Conservation (phyloP, 768 basidiomycete genomes). For the Cystobasidiopsis lactophilus region DNA sequence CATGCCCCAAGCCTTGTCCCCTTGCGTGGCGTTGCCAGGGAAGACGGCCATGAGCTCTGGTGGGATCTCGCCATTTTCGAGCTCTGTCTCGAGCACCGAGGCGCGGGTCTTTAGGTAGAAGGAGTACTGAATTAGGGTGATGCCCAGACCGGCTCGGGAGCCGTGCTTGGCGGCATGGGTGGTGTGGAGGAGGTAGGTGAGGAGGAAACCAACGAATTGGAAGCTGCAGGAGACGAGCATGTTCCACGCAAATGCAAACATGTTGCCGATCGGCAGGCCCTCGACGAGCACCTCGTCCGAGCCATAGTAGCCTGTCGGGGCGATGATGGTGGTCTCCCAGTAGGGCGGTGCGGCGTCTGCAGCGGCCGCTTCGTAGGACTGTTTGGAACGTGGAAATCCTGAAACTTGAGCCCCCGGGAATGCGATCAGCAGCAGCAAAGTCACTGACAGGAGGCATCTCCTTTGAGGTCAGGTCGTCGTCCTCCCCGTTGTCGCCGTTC, state of each 20-base stretch:
- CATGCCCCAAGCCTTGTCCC: conserved; percentile 9
- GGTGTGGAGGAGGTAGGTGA: conserved; percentile 74
- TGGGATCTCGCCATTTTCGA: conserved; percentile 1
- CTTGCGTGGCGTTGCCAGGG: background rate
- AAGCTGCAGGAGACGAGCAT: conserved; percentile 79
- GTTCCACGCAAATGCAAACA: conserved; percentile 64
- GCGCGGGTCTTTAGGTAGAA: conserved; percentile 17
- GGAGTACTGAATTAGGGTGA: conserved; percentile 84
- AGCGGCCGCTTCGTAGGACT: conserved; percentile 74
- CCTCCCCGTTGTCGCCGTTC: conserved; percentile 14
- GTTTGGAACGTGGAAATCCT: background rate
- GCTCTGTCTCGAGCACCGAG: conserved; percentile 1
- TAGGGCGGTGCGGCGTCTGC: conserved; percentile 81
- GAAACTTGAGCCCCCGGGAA: background rate
- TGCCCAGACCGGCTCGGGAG: conserved; percentile 79
- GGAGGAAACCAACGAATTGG: conserved; percentile 36
- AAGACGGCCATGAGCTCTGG: conserved; percentile 13
- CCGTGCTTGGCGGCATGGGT: conserved; percentile 87
- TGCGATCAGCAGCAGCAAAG: too few species aligned
- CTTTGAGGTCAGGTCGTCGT: conserved; percentile 30
- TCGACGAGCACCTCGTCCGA: conserved; percentile 62
- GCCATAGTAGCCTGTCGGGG: conserved; percentile 37
- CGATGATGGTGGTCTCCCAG: conserved; percentile 87
- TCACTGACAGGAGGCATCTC: conserved; percentile 62
- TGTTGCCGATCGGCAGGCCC: conserved; percentile 63